Conservation (phyloP, 371 early-diverging fungal genomes). For the Mucor plumbeus region DNA sequence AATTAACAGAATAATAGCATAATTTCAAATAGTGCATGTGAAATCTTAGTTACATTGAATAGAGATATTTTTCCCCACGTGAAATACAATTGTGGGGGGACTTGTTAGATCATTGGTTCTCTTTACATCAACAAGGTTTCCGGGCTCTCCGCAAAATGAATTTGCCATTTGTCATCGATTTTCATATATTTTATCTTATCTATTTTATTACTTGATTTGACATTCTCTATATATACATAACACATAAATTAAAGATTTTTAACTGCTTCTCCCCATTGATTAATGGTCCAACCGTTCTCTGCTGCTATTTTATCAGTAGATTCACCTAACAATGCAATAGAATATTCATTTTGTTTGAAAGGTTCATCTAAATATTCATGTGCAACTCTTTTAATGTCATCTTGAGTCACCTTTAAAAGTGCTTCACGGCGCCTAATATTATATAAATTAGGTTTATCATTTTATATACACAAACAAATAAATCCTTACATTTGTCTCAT, state of each 20-base stretch:
- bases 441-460: not conserved
- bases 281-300: slow-evolving; percentile 43
- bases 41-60: not conserved
- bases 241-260: slow-evolving; percentile 6
- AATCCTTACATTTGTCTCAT: slow-evolving; percentile 77
- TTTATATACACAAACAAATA: not conserved
- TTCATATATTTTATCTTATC: slow-evolving; percentile 21
- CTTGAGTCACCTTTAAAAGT: slow-evolving; percentile 71
- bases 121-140: not conserved
- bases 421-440: slow-evolving; percentile 73
- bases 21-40: slow-evolving; percentile 4
- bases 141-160: slow-evolving; percentile 28
- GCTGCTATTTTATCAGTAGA: slow-evolving; percentile 36
- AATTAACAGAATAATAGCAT: not conserved
- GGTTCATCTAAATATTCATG: slow-evolving; percentile 62
- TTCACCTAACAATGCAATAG: slow-evolving; percentile 54
- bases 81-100: slow-evolving; percentile 21
- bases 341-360: slow-evolving; percentile 24
- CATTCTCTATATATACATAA: slow-evolving; percentile 3
- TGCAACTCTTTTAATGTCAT: slow-evolving; percentile 77
- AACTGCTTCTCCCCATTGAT: slow-evolving; percentile 30
- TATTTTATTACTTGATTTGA: slow-evolving; percentile 13
- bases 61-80: slow-evolving; percentile 17
- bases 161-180: slow-evolving; percentile 28
- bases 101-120: slow-evolving; percentile 4